phyloP scores from a whole-genome alignment of 2,329 filamentous ascomycete species.

The Myriangium duriaei region DNA sequence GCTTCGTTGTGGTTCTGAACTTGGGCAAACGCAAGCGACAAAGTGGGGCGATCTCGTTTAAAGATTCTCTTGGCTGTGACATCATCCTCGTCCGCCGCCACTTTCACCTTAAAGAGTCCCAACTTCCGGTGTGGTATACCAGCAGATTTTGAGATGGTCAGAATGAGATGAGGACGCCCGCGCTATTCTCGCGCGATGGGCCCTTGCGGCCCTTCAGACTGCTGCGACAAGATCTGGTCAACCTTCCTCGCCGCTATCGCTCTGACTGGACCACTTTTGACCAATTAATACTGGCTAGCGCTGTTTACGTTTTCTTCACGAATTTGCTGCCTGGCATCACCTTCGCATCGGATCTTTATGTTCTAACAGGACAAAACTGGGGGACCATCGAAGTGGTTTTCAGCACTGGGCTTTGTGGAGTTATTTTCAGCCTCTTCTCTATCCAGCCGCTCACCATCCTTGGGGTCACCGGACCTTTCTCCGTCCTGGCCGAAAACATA shows the following conservation, averaged over 20 bases:
- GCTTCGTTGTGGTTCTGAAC: too few species aligned
- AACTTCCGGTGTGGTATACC: too few species aligned
- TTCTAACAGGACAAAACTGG: slow-evolving; percentile 50
- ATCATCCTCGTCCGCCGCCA: too few species aligned
- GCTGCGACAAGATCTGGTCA: slow-evolving; percentile 20
- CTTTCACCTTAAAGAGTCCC: too few species aligned
- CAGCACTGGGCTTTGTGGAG: slow-evolving; percentile 50
- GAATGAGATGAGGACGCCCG: slow-evolving; percentile 33
- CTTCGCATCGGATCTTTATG: slow-evolving; percentile 52
- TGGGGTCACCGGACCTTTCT: slow-evolving; percentile 54
- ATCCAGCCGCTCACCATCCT: slow-evolving; percentile 54
- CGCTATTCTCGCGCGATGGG: background rate
- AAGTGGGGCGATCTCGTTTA: too few species aligned
- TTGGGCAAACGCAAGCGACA: too few species aligned
- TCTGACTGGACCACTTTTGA: slow-evolving; percentile 41
- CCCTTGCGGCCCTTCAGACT: slow-evolving; percentile 22
- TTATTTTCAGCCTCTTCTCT: slow-evolving; percentile 49
- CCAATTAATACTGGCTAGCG: slow-evolving; percentile 50
- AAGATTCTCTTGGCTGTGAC: too few species aligned
- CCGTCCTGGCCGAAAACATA: slow-evolving; percentile 54
- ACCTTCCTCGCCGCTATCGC: slow-evolving; percentile 19
- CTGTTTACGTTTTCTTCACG: slow-evolving; percentile 55
- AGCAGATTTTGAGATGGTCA: background rate
- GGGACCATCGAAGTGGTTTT: slow-evolving; percentile 56
- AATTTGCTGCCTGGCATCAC: slow-evolving; percentile 55